Evolutionary conservation across 31 red algal genomes (phyloP).

Genomic region (Endocladia muricata): DNA sequence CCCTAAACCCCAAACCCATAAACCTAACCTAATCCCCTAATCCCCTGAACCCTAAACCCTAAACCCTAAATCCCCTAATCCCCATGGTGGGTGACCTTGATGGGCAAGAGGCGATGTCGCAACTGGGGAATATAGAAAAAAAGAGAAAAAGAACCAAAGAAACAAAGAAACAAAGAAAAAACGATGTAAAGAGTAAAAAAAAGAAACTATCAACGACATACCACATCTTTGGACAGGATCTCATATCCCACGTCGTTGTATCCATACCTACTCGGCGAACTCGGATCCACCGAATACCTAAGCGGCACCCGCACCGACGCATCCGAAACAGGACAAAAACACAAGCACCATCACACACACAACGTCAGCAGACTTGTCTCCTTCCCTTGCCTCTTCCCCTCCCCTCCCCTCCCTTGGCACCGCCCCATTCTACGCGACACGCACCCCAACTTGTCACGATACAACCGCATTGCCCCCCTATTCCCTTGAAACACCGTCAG

Average conservation of each 20-base stretch:
- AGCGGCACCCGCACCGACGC: too few relatives aligned
- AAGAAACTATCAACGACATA: too few relatives aligned
- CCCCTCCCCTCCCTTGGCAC: background rate
- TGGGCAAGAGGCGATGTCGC: too few relatives aligned
- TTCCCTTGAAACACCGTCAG: conserved; percentile 56
- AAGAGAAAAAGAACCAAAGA: too few relatives aligned
- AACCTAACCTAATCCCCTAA: too few relatives aligned
- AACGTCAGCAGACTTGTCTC: background rate
- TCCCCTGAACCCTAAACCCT: too few relatives aligned
- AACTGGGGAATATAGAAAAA: too few relatives aligned
- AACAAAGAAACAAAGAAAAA: too few relatives aligned
- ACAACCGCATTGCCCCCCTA: conserved; percentile 26
- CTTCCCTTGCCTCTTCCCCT: background rate
- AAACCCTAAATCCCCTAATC: too few relatives aligned
- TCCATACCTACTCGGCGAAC: conserved; percentile 31
- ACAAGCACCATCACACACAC: background rate
- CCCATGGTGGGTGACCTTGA: too few relatives aligned
- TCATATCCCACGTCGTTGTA: conserved; percentile 40
- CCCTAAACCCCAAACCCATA: too few relatives aligned
- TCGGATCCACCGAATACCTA: conserved; percentile 34
- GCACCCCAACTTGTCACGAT: conserved; percentile 38
- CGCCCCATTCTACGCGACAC: background rate
- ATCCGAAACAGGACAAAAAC: background rate
- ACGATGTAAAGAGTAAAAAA: too few relatives aligned
- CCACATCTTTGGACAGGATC: conserved; percentile 58